Evolutionary conservation across 768 basidiomycete genomes (phyloP).

Genomic region (Auricularia sp.): DNA sequence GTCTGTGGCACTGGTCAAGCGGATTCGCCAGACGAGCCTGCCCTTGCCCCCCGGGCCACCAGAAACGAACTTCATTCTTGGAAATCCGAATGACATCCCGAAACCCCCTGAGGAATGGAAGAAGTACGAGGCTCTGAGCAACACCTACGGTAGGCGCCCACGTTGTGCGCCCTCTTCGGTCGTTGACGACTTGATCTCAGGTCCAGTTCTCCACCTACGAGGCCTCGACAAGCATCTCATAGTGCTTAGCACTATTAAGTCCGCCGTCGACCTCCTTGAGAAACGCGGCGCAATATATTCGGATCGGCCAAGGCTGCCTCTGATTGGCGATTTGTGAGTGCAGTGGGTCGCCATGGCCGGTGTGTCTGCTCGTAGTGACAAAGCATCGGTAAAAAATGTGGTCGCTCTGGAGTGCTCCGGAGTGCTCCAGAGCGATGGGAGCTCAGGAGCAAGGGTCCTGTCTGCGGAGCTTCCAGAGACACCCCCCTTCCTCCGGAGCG

Average conservation of each 20-base stretch:
- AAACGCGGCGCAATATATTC: slow-evolving; percentile 37
- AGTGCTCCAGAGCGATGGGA: no score
- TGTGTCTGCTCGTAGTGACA: no score
- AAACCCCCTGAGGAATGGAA: not conserved
- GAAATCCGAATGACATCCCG: not conserved
- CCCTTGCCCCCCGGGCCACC: not conserved
- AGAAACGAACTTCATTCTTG: not conserved
- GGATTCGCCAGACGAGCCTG: no score
- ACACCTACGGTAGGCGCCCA: not conserved
- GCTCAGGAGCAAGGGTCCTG: no score
- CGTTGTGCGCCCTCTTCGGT: not conserved
- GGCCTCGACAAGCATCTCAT: slow-evolving; percentile 18
- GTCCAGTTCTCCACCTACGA: not conserved
- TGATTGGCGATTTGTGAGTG: slow-evolving; percentile 36
- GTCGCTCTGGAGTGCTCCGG: no score
- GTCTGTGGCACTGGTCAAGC: no score
- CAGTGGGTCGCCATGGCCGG: no score
- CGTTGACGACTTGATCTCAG: not conserved
- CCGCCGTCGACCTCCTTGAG: slow-evolving; percentile 36
- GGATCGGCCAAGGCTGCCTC: slow-evolving; percentile 36
- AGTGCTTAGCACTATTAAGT: slow-evolving; percentile 34
- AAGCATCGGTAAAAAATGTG: no score
- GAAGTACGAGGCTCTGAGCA: not conserved
- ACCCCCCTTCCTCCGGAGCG: no score
- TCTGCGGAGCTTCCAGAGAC: no score